Evolutionary conservation across 1,284 basidiomycete species (phyloP), one percentile per base, ranked within the genome.

Genomic region (Ustilago bromivora): DNA sequence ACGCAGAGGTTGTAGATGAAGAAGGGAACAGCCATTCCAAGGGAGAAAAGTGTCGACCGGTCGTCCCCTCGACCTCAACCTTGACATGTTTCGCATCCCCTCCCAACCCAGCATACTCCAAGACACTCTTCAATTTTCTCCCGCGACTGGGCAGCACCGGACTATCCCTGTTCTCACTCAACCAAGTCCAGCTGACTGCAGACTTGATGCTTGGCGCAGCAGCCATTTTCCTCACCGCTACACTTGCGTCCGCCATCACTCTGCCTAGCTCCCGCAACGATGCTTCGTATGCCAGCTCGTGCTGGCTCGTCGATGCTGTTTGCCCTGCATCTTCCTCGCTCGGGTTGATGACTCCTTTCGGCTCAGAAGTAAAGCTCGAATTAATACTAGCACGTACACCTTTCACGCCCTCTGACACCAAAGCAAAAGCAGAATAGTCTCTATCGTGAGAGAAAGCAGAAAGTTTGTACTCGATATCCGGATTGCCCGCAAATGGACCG

Each of bases 131-230:
- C 47, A 70, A 38, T 51, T 71, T 76, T 12, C 63, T 43, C 3
- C 84, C 84, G 4, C 52, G 49, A 23, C 75, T 79, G 15, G 91
- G 91, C 28, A 92, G 88, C 66, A 90, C 89, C 0, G 88, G 84
- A 83, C 94, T 92, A 81, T 97, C 91, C 28, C 96, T 90, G 1
- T 92, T 94, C 85, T 98, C 95, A 28, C 90, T 88, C 0, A 90
- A 88, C 87, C 91, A 94, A 0, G 90, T 91, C 82, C 98, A 94
- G 8, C 91, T 92, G 1, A 99, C 64, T 0, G 94, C 90, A 0
- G 94, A 95, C 87, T 98, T 99, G 75, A 92, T 64, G 35, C 66
- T 82, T 19, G 55, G 58, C 3, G 57, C 35, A 12, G 47, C 54
- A 2, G 73, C 61, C 51, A 66, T 61, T 71, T 61, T 71, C 34